Conservation (phyloP, 352 stramenopile genomes). For the Phytophthora podocarpi region DNA sequence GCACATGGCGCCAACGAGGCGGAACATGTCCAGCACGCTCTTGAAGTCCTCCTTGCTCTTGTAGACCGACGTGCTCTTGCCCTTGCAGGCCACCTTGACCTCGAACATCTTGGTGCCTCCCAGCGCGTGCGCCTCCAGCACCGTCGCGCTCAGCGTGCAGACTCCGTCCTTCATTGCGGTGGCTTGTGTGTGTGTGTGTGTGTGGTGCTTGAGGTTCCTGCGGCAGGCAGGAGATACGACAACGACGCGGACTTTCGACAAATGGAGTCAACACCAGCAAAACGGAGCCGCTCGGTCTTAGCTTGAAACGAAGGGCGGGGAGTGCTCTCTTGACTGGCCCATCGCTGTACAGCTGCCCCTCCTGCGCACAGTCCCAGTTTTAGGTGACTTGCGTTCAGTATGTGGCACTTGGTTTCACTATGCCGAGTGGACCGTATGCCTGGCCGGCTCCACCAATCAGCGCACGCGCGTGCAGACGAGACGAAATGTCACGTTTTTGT, state of each 20-base stretch:
- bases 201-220: too few species aligned
- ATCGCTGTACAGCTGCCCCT: not conserved
- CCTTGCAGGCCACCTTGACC: conserved; percentile 78
- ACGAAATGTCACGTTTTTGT: conserved; percentile 3
- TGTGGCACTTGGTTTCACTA: conserved; percentile 22
- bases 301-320: conserved; percentile 35
- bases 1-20: conserved; percentile 75
- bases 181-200: not conserved
- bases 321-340: conserved; percentile 16
- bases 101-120: conserved; percentile 84
- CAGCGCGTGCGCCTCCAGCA: conserved; percentile 69
- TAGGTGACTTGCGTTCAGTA: conserved; percentile 26
- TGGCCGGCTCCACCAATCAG: conserved; percentile 12
- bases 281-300: conserved; percentile 10
- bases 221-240: too few species aligned
- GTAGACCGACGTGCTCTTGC: conserved; percentile 77
- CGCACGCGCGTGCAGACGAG: conserved; percentile 11
- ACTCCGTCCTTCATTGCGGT: conserved; percentile 52
- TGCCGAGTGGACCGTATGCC: conserved; percentile 9
- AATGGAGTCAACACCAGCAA: conserved; percentile 18
- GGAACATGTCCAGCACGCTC: conserved; percentile 83
- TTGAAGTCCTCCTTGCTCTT: conserved; percentile 89
- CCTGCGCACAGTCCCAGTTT: conserved; percentile 2
- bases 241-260: conserved; percentile 19
- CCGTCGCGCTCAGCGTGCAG: conserved; percentile 51